Conservation (phyloP, 495 filamentous ascomycete species). For the Ascobolus immersus region DNA sequence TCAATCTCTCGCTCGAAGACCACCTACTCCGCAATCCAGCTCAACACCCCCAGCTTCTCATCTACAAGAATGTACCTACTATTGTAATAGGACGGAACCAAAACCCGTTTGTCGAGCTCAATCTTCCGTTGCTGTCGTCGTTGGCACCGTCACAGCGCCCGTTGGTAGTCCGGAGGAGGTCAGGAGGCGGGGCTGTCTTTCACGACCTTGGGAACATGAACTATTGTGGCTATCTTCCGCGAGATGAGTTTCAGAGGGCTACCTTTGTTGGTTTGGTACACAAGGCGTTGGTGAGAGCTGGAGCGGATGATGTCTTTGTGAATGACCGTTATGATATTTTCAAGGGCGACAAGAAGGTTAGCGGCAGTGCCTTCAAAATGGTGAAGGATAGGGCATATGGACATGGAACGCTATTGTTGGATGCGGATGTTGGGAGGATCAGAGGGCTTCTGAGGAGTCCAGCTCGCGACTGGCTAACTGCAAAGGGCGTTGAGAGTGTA, state of each 20-base stretch:
- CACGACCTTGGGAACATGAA: constrained; percentile 85
- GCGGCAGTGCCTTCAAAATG: constrained; percentile 81
- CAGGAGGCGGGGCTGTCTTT: constrained; percentile 78
- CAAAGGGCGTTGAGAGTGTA: constrained; percentile 80
- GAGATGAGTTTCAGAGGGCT: constrained; percentile 47
- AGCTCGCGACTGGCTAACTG: constrained; percentile 44
- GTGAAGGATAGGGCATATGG: constrained; percentile 55
- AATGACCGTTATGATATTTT: constrained; percentile 91
- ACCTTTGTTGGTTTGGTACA: constrained; percentile 80
- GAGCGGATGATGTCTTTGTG: constrained; percentile 30
- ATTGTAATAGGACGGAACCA: constrained; percentile 88
- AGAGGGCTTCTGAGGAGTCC: constrained; percentile 43
- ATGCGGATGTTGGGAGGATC: constrained; percentile 39
- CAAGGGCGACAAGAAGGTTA: constrained; percentile 47
- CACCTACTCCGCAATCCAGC: constrained; percentile 1
- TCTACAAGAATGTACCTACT: constrained; percentile 67
- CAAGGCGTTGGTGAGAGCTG: constrained; percentile 36
- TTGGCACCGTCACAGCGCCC: constrained; percentile 12
- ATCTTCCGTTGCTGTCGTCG: constrained; percentile 31
- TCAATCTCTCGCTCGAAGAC: too few relatives aligned
- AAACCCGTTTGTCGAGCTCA: constrained; percentile 85
- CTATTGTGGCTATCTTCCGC: constrained; percentile 69
- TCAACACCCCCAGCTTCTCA: constrained; percentile 32
- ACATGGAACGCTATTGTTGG: constrained; percentile 70
- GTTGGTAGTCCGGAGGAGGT: constrained; percentile 51